Base-by-base conservation (phyloP, 108 stramenopile genomes). In the Craspedostauros australis region DNA sequence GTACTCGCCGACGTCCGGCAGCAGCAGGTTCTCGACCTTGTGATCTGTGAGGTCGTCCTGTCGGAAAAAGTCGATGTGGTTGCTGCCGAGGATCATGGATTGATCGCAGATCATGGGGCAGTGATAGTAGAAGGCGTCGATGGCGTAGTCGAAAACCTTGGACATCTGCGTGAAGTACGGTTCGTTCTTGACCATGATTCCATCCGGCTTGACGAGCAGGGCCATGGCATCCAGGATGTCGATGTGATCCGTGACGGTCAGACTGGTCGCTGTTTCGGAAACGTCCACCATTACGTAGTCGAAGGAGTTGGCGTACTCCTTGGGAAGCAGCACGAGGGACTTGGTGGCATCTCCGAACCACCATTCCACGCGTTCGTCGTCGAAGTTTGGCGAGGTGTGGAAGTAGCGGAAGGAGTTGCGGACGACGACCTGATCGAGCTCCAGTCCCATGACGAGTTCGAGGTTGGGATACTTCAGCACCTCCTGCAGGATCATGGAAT, bases 141-240 rank as follows among this genome's bases (percentile, higher is more conserved):
- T 47, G 5, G 57, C 52, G 28, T 67, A 50, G n/a, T 71, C 58
- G 37, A 77, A 71, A 21, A 71, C 57, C 42, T 53, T 33, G 45
- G 37, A 51, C 6, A 66, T 38, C 18, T 62, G 23, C 24, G 62
- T 45, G 25, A 70, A 50, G 27, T 62, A 76, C 40, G 41, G 20
- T 39, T 77, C 91, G 54, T 92, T 88, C 70, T 88, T 88, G 38
- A 92, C 82, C 49, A 92, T 68, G 37, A 92, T 78, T 4, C 91
- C 91, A 32, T 86, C 80, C 2, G 82, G 84, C 50, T 83, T 84
- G 51, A 92, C 54, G 11, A 92, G 57, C 28, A 88, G 56, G 0
- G 80, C 51, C 15, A 88, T 66, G 1, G 80, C 80, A 1, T 76
- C 70, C 43, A 88, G 64, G 42, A 86, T 72, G 62, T 82, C 77